Percentiles rank a stretch among this genome's conserved stretches.
phyloP scores from a whole-genome alignment of 805 yeast species.

The Saccharomycopsis sp. region DNA sequence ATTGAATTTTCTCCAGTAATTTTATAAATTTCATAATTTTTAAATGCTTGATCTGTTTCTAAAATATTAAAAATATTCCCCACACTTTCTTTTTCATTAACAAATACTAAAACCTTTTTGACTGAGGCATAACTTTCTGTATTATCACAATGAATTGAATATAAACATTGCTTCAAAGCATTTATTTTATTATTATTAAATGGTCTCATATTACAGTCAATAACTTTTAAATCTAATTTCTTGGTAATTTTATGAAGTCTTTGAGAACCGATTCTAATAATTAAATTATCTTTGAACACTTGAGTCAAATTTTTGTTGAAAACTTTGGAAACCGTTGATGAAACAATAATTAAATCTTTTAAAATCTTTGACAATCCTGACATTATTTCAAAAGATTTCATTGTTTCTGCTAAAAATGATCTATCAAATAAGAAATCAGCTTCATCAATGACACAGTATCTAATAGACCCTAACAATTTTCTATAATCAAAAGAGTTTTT shows the following conservation, averaged over 20 bases:
- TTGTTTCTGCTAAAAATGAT: slow-evolving; percentile 18
- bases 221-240: slow-evolving; percentile 56
- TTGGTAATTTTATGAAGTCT: slow-evolving; percentile 77
- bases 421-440: slow-evolving; percentile 46
- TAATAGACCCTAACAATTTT: slow-evolving; percentile 27
- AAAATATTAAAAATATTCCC: slow-evolving; percentile 46
- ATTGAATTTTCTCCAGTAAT: slow-evolving; percentile 57
- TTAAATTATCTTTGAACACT: slow-evolving; percentile 51
- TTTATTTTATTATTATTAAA: slow-evolving; percentile 75
- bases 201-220: slow-evolving; percentile 71
- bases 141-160: slow-evolving; percentile 76
- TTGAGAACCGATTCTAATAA: slow-evolving; percentile 58
- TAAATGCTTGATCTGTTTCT: slow-evolving; percentile 22
- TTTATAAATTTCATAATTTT: slow-evolving; percentile 48
- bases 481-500: slow-evolving; percentile 23
- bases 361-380: slow-evolving; percentile 30
- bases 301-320: slow-evolving; percentile 52
- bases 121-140: slow-evolving; percentile 58
- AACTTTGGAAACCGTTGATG: slow-evolving; percentile 82
- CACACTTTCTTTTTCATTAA: slow-evolving; percentile 62
- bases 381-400: slow-evolving; percentile 46
- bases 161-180: slow-evolving; percentile 80
- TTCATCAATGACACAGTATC: slow-evolving; percentile 73
- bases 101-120: slow-evolving; percentile 78
- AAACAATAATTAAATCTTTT: slow-evolving; percentile 61